Evolutionary conservation across 148 eudicot genomes (phyloP), one percentile per base, ranked within the genome.

Genomic region (Camellia lanceoleosa): DNA sequence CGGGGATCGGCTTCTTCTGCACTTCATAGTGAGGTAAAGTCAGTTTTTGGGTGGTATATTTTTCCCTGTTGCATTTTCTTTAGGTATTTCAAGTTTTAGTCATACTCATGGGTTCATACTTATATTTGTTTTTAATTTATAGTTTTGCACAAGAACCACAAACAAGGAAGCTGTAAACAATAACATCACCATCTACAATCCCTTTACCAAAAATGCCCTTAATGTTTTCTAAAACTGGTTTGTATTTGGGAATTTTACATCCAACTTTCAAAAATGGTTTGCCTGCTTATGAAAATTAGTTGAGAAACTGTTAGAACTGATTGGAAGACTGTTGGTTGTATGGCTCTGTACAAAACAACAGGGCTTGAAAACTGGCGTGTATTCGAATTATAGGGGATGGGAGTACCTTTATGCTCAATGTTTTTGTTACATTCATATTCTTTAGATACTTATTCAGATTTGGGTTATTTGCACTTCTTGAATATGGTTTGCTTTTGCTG

Each of bases 1-100:
- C 84, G 94, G 56, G 91, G 92, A 69, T 80, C 94, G 2, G 81
- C 94, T 78, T 82, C 92, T 81, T 83, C 88, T 85, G 94, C 89
- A 76, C 91, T 88, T 80, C 90, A 85, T 72, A 88, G 90, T 81
- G 91, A 87, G 90, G 94, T 91, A 88, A 76, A 49, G 51, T 62
- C 65, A 15, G 62, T 41, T n/a, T 58, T 15, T 68, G 19, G 13
- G 30, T 19, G 30, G 23, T 14, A 16, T 81, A 16, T 68, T 76
- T 23, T 51, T 30, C 62, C 30, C 7, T 63, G 15, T 30, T 44
- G 76, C 54, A 5, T 47, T n/a, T 61, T 6, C 30, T 5, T 9
- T 61, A 44, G 11, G 7, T 46, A 4, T 12, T 76, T 76, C 18
- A 7, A 19, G 69, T 46, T 46, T 10, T 62, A 15, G 5, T 62